These are phyloP conservation scores for Verbena officinalis DNA, from an alignment of 257 asterid species.

Conservation along the genomic window DNA sequence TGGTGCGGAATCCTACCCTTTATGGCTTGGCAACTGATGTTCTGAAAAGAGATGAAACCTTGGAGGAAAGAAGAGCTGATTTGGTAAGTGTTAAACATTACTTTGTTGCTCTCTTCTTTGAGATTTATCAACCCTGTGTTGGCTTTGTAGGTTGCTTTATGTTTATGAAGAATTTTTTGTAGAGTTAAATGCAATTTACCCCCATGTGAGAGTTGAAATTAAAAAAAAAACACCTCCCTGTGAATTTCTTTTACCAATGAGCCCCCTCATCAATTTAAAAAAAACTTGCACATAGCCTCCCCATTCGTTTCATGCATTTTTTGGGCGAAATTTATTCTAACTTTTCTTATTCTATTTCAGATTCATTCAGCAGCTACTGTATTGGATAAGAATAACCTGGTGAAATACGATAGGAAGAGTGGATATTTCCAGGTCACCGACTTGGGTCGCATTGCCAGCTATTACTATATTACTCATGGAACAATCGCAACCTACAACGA, in stretches of 20 bases:
- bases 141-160: constrained; percentile 6
- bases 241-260: no score
- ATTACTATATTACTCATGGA: constrained; percentile 58
- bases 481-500: constrained; percentile 61
- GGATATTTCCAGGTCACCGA: constrained; percentile 69
- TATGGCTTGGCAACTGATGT: constrained; percentile 55
- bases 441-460: constrained; percentile 69
- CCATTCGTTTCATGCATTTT: no score
- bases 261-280: no score
- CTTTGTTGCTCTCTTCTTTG: background rate
- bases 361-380: constrained; percentile 58
- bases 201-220: no score
- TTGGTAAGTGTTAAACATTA: constrained; percentile 37
- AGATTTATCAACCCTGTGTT: background rate
- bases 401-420: constrained; percentile 63
- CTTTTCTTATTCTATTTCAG: constrained; percentile 35
- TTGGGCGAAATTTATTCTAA: no score
- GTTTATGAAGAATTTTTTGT: no score
- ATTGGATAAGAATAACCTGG: constrained; percentile 61
- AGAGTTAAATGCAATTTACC: no score
- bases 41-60: constrained; percentile 39
- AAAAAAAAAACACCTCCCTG: no score
- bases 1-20: constrained; percentile 63
- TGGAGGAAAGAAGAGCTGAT: constrained; percentile 69
- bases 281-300: no score